Percentiles rank a stretch among this genome's conserved stretches.
Conservation (phyloP, 2,329 filamentous ascomycete species). For the Aspergillus amoenus region DNA sequence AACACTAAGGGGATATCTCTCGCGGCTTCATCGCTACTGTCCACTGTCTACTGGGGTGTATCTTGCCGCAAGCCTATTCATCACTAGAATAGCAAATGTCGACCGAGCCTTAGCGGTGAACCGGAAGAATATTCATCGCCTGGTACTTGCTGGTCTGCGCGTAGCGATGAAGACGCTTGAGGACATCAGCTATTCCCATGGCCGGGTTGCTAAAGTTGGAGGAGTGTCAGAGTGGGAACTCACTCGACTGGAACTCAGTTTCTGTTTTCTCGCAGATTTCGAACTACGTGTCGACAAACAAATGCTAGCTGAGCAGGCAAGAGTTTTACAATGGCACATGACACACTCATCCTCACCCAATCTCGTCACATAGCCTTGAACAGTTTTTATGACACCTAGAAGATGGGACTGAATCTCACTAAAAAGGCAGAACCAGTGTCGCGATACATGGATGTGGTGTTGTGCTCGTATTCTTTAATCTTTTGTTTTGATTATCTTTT, state of each 20-base stretch:
- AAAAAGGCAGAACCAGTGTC: neutral
- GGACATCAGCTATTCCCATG: constrained; percentile 83
- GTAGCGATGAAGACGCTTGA: constrained; percentile 96
- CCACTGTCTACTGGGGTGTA: constrained; percentile 94
- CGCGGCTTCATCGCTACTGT: constrained; percentile 84
- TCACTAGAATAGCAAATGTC: constrained; percentile 75
- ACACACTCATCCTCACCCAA: neutral
- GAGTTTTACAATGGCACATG: constrained; percentile 29
- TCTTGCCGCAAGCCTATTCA: constrained; percentile 83
- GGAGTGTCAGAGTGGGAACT: constrained; percentile 82
- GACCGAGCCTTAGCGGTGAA: constrained; percentile 80
- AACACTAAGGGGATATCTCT: constrained; percentile 77
- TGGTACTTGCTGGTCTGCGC: constrained; percentile 78
- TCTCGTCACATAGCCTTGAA: neutral
- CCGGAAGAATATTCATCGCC: constrained; percentile 77
- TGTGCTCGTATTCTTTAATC: neutral
- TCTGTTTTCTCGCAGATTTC: constrained; percentile 83
- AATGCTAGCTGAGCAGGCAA: constrained; percentile 54
- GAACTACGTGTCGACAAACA: constrained; percentile 67
- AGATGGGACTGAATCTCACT: neutral
- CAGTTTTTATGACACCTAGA: neutral
- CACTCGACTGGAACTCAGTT: constrained; percentile 81
- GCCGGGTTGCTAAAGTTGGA: constrained; percentile 80
- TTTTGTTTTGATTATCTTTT: neutral
- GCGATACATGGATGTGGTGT: neutral